These are phyloP conservation scores for Ichthyophthirius multifiliis DNA, from an alignment of 169 alveolate genomes.

Conservation along the genomic window DNA sequence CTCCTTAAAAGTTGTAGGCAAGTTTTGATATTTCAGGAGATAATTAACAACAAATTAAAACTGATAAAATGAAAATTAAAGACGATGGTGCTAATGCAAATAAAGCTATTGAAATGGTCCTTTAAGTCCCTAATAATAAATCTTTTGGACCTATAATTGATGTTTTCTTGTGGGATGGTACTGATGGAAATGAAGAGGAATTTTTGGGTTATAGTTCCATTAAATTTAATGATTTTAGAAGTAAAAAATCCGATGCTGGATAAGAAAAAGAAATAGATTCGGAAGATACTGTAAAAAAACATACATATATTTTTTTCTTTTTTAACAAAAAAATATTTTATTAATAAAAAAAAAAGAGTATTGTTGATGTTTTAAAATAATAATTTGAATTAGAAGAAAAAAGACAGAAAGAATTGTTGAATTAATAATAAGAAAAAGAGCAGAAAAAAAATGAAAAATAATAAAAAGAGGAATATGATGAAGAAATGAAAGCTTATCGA, in stretches of 20 bases:
- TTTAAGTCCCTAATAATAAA: conserved; percentile 57
- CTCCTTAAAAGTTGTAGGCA: conserved; percentile 23
- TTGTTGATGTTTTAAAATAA: too few species aligned
- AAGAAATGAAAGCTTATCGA: too few species aligned
- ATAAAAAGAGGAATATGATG: too few species aligned
- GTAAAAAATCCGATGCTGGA: not conserved
- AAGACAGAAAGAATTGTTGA: too few species aligned
- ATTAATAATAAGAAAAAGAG: too few species aligned
- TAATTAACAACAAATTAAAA: conserved; percentile 45
- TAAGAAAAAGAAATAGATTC: not conserved
- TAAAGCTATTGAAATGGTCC: conserved; percentile 36
- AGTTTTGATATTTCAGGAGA: conserved; percentile 73
- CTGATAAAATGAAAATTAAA: conserved; percentile 45
- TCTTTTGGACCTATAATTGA: conserved; percentile 57
- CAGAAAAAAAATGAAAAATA: too few species aligned
- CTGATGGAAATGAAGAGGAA: conserved; percentile 35
- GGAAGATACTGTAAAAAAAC: too few species aligned
- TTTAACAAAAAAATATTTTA: too few species aligned
- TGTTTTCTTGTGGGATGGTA: conserved; percentile 52
- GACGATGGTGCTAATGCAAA: conserved; percentile 44
- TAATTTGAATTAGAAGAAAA: too few species aligned
- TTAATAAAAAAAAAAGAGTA: too few species aligned
- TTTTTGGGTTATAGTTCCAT: conserved; percentile 40
- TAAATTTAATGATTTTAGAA: not conserved
- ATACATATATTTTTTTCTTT: too few species aligned